Base-by-base conservation (phyloP, 2,329 filamentous ascomycete species). In the Sarocladium kiliense region DNA sequence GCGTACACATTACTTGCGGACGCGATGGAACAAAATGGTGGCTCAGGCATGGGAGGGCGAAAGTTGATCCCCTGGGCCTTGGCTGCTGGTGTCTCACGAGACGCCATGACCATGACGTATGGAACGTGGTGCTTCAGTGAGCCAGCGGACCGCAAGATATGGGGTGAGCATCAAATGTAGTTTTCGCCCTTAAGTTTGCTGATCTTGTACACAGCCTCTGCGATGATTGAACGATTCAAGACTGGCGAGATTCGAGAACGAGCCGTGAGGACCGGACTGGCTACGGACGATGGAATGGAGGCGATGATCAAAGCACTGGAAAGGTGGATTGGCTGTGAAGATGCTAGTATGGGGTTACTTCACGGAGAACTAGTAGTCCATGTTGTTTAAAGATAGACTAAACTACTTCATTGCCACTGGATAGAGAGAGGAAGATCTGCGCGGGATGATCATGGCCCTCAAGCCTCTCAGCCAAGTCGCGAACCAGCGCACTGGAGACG, bases 111-210 rank as follows among this genome's bases (percentile, higher is more conserved):
- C 11, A 51, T 61, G 9, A 64, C 60, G 36, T 67, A 64, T 18
- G 63, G 66, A 0, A 67, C 65, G 1, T 68, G 65, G 66, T 66
- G 62, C 32, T 67, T 65, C 26, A 65, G 65, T 49, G 41, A 57
- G 6, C 57, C 56, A 1, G 59, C 60, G 0, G 66, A 68, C 39
- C 62, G 59, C 34, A 51, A 54, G 16, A 56, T 60, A 2, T 68
- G 65, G 66, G 61, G 66, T 65, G 39, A 61, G 64, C 59, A 14
- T 30, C n/a, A 5, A 3, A 41, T 39, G 12, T n/a, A 5, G 5
- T 18, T 39, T 18, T 39, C 36, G 5, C 36, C n/a, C 36, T 39
- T 18, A 5, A 5, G 11, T 5, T n/a, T 39, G 19, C 18, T 21
- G 14, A 18, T 23, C 4, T 54, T 19, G 25, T 2, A n/a, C 45